A percentile compares a stretch with the other conserved stretches of the same genome.
Evolutionary conservation across 352 stramenopile species (phyloP).

Genomic region (Phytophthora agathidicida): DNA sequence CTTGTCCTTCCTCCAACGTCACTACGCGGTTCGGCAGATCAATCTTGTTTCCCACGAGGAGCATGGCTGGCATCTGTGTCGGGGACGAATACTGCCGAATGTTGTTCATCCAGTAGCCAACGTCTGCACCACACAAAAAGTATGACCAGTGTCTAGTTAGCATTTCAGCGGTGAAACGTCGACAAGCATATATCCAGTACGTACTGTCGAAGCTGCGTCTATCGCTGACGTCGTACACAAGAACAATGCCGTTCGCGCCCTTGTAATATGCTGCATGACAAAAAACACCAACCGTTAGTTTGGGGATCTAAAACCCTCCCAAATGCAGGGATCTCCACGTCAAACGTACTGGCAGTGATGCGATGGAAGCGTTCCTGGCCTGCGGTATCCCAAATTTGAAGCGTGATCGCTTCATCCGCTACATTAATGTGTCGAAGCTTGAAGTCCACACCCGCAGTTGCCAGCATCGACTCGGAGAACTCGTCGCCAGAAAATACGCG

Average conservation of each 20-base stretch:
- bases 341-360: slow-evolving; percentile 90
- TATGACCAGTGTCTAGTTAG: no score
- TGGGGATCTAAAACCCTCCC: background rate
- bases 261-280: slow-evolving; percentile 91
- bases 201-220: slow-evolving; percentile 92
- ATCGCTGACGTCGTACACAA: slow-evolving; percentile 94
- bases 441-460: slow-evolving; percentile 93
- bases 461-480: slow-evolving; percentile 91
- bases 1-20: slow-evolving; percentile 77
- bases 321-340: background rate
- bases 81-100: slow-evolving; percentile 90
- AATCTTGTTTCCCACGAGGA: slow-evolving; percentile 94
- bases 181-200: slow-evolving; percentile 31
- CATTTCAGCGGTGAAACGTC: no score
- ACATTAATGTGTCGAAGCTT: slow-evolving; percentile 90
- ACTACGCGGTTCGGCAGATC: slow-evolving; percentile 89
- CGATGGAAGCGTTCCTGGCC: slow-evolving; percentile 94
- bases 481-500: slow-evolving; percentile 92
- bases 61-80: slow-evolving; percentile 77
- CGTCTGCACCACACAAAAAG: slow-evolving; percentile 59
- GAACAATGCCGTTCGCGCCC: slow-evolving; percentile 92
- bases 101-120: slow-evolving; percentile 97
- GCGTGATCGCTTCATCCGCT: slow-evolving; percentile 83
- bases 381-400: slow-evolving; percentile 96
- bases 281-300: slow-evolving; percentile 21